Percentiles rank a stretch among this genome's conserved stretches.
Conservation (phyloP, 371 early-diverging fungal species). For the Agmasoma carcini region DNA sequence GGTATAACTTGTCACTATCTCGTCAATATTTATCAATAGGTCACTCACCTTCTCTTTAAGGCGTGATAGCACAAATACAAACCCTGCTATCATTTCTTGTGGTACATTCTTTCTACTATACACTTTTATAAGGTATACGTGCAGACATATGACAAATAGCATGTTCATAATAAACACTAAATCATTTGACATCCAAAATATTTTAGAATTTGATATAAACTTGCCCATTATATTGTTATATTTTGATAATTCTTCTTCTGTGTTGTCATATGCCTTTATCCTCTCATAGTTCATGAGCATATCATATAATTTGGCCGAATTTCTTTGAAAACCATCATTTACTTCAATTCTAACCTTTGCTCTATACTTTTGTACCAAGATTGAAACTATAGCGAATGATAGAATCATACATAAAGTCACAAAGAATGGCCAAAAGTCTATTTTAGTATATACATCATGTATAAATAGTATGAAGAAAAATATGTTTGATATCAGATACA, state of each 20-base stretch:
- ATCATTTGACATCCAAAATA: conserved; percentile 19
- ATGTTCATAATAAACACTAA: background rate
- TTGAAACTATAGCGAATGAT: background rate
- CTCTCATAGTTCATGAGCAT: background rate
- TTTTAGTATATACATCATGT: background rate
- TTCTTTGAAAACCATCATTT: conserved; percentile 19
- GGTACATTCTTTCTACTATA: background rate
- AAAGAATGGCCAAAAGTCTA: background rate
- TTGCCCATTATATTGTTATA: background rate
- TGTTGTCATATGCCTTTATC: background rate
- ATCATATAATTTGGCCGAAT: too few relatives aligned
- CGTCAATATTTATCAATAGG: conserved; percentile 1
- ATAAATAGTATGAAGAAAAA: conserved; percentile 1
- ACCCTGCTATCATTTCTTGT: background rate
- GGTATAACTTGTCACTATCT: background rate
- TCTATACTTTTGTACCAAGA: background rate
- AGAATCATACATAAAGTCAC: background rate
- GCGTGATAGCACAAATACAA: background rate
- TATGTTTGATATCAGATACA: conserved; percentile 4
- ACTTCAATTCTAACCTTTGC: background rate
- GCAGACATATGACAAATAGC: background rate
- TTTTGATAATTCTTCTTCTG: too few relatives aligned
- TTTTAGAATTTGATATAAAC: background rate
- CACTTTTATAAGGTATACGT: background rate
- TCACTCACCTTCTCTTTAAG: background rate